phyloP scores from a whole-genome alignment of 2,329 filamentous ascomycete species.

The Chaetomiaceae sp. region DNA sequence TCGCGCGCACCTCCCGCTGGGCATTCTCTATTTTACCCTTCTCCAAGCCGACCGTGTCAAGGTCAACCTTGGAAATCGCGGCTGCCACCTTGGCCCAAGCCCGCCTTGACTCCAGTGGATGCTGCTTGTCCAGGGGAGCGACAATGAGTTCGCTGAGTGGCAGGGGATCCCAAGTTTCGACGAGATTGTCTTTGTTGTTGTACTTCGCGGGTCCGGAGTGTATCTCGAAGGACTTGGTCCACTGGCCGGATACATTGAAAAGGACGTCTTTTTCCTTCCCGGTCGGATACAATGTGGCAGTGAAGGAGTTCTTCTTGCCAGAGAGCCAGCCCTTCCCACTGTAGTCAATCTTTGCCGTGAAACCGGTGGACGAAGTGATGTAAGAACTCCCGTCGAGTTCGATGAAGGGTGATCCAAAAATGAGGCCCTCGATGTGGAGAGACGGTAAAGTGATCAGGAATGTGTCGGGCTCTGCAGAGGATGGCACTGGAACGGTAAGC shows the following conservation, averaged over 20 bases:
- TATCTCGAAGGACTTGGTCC: conserved; percentile 79
- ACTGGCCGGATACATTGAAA: conserved; percentile 84
- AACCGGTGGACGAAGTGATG: conserved; percentile 83
- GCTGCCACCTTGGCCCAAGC: conserved; percentile 84
- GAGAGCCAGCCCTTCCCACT: conserved; percentile 90
- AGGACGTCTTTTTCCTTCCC: conserved; percentile 66
- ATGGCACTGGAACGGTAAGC: conserved; percentile 58
- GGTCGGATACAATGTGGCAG: conserved; percentile 66
- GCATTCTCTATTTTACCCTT: conserved; percentile 88
- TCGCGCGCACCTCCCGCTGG: conserved; percentile 68
- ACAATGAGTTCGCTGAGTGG: conserved; percentile 65
- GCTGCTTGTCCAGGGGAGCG: conserved; percentile 70
- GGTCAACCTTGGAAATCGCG: conserved; percentile 75
- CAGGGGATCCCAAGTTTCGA: conserved; percentile 58
- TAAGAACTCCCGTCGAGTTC: conserved; percentile 82
- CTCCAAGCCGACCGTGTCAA: conserved; percentile 71
- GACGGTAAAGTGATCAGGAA: conserved; percentile 89
- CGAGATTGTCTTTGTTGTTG: conserved; percentile 41
- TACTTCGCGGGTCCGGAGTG: conserved; percentile 58
- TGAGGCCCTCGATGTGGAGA: conserved; percentile 89
- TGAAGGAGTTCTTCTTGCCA: conserved; percentile 91
- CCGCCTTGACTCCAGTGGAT: conserved; percentile 79
- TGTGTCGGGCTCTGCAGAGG: conserved; percentile 49
- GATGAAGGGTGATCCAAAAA: conserved; percentile 80
- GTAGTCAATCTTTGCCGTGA: conserved; percentile 86